Percentiles rank a stretch among this genome's conserved stretches.
Conservation (phyloP, 208 protist genomes). For the Trypanosoma cruzi region DNA sequence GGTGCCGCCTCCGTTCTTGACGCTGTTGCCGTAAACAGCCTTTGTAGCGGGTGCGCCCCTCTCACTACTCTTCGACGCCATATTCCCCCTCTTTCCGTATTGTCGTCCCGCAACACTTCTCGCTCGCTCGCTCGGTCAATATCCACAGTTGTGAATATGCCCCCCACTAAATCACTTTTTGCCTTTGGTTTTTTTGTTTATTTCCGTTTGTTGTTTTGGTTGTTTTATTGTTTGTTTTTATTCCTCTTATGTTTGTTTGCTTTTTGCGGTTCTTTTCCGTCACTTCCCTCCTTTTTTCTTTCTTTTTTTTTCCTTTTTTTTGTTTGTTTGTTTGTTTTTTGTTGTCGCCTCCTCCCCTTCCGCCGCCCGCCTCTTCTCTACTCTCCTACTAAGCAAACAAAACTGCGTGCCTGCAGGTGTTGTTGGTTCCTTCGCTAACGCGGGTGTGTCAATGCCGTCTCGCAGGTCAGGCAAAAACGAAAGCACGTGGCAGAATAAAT, state of each 20-base stretch:
- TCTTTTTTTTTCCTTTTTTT: not conserved
- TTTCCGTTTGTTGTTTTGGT: not conserved
- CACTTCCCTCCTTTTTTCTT: not conserved
- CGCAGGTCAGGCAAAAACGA: not conserved
- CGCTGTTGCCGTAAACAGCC: not conserved
- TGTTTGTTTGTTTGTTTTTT: constrained; percentile 12
- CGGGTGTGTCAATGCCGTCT: too few species aligned
- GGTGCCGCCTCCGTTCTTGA: constrained; percentile 11
- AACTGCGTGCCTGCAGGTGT: not conserved
- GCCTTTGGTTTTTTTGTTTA: not conserved
- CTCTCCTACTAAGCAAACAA: too few species aligned
- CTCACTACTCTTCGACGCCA: constrained; percentile 17
- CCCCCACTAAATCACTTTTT: too few species aligned
- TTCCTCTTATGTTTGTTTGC: not conserved
- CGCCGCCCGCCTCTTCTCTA: too few species aligned
- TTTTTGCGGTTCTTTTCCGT: not conserved
- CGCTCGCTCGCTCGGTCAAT: not conserved
- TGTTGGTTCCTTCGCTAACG: not conserved
- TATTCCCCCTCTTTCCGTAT: not conserved
- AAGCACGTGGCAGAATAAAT: not conserved
- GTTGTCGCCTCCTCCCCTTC: not conserved
- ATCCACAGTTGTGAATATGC: not conserved
- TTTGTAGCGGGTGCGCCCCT: not conserved
- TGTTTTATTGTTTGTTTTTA: constrained; percentile 1
- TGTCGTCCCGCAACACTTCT: not conserved